Percentiles rank a stretch among this genome's conserved stretches.
These are phyloP conservation scores for Saksenaea vasiformis DNA, from an alignment of 371 early-diverging fungal species.

Conservation along the genomic window DNA sequence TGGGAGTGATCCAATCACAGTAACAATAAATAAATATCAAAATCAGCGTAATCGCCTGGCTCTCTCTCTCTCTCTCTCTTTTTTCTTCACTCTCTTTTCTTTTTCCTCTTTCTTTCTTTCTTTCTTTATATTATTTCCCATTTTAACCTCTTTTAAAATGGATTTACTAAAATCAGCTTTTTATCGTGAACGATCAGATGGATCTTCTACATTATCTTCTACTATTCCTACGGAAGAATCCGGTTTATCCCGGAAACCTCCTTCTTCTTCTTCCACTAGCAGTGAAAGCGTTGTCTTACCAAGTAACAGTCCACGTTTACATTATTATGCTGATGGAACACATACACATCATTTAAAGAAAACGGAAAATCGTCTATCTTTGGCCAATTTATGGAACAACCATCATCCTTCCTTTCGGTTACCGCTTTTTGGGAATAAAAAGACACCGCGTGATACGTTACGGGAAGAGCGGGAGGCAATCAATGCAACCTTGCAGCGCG, in stretches of 20 bases:
- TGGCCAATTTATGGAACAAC: constrained; percentile 19
- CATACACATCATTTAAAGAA: constrained; percentile 41
- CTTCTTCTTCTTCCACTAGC: neutral
- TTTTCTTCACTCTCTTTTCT: neutral
- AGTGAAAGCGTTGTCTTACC: neutral
- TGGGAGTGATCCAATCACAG: neutral
- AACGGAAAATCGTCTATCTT: constrained; percentile 28
- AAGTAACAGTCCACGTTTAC: constrained; percentile 25
- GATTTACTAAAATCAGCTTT: constrained; percentile 2
- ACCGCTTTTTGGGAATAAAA: constrained; percentile 31
- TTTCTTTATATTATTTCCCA: neutral
- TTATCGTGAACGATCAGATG: neutral
- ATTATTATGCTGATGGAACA: constrained; percentile 27
- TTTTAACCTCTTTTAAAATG: neutral
- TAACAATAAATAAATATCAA: too few relatives aligned
- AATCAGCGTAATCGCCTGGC: too few relatives aligned
- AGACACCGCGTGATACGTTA: constrained; percentile 20
- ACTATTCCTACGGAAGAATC: neutral
- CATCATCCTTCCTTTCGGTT: constrained; percentile 15
- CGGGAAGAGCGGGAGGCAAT: constrained; percentile 32
- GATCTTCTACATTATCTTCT: neutral
- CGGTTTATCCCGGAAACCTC: neutral
- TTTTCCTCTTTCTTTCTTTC: constrained; percentile 3
- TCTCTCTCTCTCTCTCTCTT: too few relatives aligned
- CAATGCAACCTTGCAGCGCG: constrained; percentile 22